Evolutionary conservation across 2,329 filamentous ascomycete species (phyloP).

Genomic region (Rhytidhysteron rufulum): DNA sequence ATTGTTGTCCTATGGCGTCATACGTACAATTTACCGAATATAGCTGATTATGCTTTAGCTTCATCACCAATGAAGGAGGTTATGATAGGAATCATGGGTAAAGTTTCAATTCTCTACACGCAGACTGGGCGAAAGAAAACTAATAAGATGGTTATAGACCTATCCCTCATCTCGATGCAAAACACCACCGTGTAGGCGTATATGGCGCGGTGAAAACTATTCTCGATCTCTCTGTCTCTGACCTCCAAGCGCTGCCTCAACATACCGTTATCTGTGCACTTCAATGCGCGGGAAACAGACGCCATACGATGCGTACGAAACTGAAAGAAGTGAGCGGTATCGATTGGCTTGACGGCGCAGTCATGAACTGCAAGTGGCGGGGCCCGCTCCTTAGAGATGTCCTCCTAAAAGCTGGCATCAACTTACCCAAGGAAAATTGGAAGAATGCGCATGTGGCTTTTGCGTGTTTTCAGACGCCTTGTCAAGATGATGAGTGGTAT

Average conservation of each 20-base stretch:
- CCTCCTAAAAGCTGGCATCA: constrained; percentile 44
- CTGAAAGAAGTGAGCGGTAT: constrained; percentile 58
- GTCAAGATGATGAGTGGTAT: constrained; percentile 57
- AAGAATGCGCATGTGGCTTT: constrained; percentile 52
- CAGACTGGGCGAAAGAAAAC: neutral
- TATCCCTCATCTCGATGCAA: constrained; percentile 46
- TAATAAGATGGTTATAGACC: constrained; percentile 18
- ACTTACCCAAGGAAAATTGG: constrained; percentile 23
- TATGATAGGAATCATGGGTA: constrained; percentile 58
- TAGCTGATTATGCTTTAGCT: too few species aligned
- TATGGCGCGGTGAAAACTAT: constrained; percentile 46
- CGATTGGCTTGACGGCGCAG: constrained; percentile 58
- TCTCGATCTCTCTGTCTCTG: constrained; percentile 44
- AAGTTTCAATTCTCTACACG: neutral
- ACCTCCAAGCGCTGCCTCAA: constrained; percentile 50
- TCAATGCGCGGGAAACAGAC: constrained; percentile 58
- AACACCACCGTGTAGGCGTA: constrained; percentile 42
- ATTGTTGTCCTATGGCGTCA: too few species aligned
- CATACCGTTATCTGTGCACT: constrained; percentile 55
- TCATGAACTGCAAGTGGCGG: constrained; percentile 59
- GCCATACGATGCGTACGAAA: constrained; percentile 58
- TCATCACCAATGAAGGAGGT: constrained; percentile 46
- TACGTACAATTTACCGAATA: too few species aligned
- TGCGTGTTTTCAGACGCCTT: constrained; percentile 50
- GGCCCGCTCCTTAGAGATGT: constrained; percentile 53